phyloP scores from a whole-genome alignment of 1,284 basidiomycete species.

The Schizophyllum commune region DNA sequence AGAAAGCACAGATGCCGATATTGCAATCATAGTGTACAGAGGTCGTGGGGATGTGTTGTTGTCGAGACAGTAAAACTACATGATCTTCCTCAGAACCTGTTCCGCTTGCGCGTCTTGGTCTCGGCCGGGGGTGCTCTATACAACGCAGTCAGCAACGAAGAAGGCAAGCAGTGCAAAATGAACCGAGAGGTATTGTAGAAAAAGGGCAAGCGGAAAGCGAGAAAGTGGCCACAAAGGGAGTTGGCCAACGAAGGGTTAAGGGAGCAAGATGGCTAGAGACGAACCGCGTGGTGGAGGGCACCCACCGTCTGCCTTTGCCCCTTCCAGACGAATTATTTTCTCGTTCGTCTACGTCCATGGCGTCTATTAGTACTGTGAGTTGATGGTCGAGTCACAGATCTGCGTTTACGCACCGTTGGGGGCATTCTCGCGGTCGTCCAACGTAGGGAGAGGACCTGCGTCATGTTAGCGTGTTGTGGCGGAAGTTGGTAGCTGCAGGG shows the following conservation, averaged over 20 bases:
- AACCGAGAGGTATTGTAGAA: not conserved
- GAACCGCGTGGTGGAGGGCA: not conserved
- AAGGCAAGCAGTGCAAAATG: not conserved
- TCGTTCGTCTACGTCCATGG: constrained; percentile 44
- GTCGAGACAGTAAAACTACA: no score
- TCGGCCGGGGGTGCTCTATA: not conserved
- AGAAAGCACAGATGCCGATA: no score
- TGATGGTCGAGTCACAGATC: not conserved
- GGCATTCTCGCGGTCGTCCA: no score
- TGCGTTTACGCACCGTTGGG: not conserved
- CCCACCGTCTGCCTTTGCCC: not conserved
- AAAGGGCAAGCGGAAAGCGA: no score
- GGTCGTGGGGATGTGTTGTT: no score
- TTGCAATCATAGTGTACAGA: no score
- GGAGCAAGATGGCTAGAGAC: not conserved
- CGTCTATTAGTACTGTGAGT: constrained; percentile 26
- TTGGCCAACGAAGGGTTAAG: not conserved
- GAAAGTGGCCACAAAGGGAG: no score
- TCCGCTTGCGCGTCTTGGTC: not conserved
- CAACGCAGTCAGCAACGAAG: not conserved
- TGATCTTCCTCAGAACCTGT: not conserved
- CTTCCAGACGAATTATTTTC: not conserved
- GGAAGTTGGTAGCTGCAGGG: no score
- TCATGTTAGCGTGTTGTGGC: no score
- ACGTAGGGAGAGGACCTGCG: no score